Evolutionary conservation across 495 filamentous ascomycete genomes (phyloP).

Genomic region (Lasiosphaeris hirsuta): DNA sequence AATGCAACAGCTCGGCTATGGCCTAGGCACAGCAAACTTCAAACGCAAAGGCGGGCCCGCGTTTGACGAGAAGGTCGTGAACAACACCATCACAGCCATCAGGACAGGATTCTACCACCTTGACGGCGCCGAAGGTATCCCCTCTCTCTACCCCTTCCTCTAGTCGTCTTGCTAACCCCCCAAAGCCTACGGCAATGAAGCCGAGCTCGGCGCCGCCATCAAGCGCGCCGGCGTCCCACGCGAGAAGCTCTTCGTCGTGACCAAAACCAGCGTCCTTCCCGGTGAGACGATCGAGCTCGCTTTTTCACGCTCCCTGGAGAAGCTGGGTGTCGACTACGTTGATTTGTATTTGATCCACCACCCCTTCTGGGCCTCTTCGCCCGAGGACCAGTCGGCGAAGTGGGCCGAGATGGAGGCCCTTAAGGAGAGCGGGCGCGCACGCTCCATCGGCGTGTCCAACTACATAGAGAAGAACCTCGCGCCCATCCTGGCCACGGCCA

Average conservation of each 20-base stretch:
- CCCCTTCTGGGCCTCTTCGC: constrained; percentile 64
- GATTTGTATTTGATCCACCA: constrained; percentile 82
- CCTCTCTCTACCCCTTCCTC: not conserved
- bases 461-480: constrained; percentile 67
- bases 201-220: constrained; percentile 72
- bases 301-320: constrained; percentile 69
- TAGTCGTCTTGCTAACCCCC: constrained; percentile 1
- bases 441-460: constrained; percentile 83
- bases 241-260: constrained; percentile 70
- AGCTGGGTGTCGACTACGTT: constrained; percentile 74
- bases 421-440: constrained; percentile 64
- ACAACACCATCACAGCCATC: constrained; percentile 64
- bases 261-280: constrained; percentile 61
- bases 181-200: constrained; percentile 73
- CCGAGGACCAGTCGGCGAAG: constrained; percentile 60
- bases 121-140: constrained; percentile 68
- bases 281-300: constrained; percentile 57
- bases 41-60: constrained; percentile 34
- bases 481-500: constrained; percentile 62
- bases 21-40: constrained; percentile 50
- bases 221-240: constrained; percentile 62
- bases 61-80: constrained; percentile 53
- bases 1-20: constrained; percentile 62
- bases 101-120: constrained; percentile 70
- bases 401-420: constrained; percentile 80